phyloP scores from a whole-genome alignment of 495 filamentous ascomycete genomes.

The Penicillium crystallinum region DNA sequence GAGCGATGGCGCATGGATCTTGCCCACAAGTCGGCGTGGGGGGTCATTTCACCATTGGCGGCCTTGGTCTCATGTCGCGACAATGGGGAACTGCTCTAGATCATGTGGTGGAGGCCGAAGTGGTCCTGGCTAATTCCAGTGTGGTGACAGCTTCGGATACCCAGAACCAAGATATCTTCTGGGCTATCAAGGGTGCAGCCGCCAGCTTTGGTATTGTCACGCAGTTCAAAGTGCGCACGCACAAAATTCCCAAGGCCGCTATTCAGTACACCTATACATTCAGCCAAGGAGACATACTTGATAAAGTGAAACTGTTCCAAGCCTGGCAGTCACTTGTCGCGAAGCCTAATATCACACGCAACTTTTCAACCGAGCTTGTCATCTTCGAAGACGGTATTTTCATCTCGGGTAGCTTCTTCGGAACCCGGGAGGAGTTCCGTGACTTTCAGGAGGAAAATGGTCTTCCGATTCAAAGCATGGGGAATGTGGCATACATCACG shows the following conservation, averaged over 20 bases:
- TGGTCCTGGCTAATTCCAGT: constrained; percentile 59
- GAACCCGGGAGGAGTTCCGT: constrained; percentile 35
- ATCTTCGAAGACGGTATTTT: constrained; percentile 25
- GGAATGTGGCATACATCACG: constrained; percentile 35
- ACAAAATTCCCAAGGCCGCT: constrained; percentile 25
- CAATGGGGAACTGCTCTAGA: constrained; percentile 63
- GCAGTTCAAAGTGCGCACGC: constrained; percentile 42
- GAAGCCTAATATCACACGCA: constrained; percentile 45
- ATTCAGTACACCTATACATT: constrained; percentile 36
- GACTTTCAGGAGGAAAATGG: constrained; percentile 18
- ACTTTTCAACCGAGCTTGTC: constrained; percentile 41
- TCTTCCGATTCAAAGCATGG: constrained; percentile 24
- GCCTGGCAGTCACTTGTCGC: constrained; percentile 35
- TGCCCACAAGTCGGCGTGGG: constrained; percentile 65
- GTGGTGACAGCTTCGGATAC: constrained; percentile 36
- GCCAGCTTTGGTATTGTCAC: constrained; percentile 44
- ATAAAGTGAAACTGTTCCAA: constrained; percentile 31
- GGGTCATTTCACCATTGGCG: constrained; percentile 70
- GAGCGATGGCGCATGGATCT: constrained; percentile 64
- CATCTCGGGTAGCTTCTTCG: constrained; percentile 39
- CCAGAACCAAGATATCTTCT: constrained; percentile 47
- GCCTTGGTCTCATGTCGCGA: constrained; percentile 57
- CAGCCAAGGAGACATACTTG: constrained; percentile 28
- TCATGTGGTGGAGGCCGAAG: constrained; percentile 52
- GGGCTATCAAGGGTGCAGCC: constrained; percentile 46